Conservation (phyloP, 345 rosid species). For the Hibiscus trionum region DNA sequence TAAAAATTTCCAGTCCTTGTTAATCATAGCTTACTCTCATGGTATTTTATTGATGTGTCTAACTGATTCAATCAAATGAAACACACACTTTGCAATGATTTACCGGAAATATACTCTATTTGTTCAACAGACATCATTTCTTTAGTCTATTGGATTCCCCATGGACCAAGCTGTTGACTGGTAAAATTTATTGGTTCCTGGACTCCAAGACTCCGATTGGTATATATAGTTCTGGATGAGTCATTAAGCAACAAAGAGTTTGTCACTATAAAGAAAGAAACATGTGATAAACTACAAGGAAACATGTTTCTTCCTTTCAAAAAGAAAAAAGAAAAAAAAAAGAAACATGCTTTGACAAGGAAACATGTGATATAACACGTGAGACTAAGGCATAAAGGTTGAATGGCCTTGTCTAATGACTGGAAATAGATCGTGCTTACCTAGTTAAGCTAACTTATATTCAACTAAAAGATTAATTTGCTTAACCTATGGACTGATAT, state of each 20-base stretch:
- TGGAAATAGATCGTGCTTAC: background rate
- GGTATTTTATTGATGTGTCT: background rate
- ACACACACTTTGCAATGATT: background rate
- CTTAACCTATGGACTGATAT: constrained; percentile 10
- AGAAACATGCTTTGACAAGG: too few relatives aligned
- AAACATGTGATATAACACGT: too few relatives aligned
- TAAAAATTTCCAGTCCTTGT: background rate
- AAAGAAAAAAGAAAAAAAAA: too few relatives aligned
- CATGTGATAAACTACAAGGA: too few relatives aligned
- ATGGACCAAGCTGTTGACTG: constrained; percentile 2
- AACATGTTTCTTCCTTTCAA: too few relatives aligned
- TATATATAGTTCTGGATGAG: background rate
- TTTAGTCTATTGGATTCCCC: background rate
- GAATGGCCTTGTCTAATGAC: background rate
- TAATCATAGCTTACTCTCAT: background rate
- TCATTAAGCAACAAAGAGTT: constrained; percentile 2
- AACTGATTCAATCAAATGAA: background rate
- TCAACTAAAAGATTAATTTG: background rate
- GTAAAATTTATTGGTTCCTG: background rate
- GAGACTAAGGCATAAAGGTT: constrained; percentile 8
- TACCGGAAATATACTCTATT: background rate
- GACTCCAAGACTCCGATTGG: background rate
- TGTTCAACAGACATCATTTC: background rate
- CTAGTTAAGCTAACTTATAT: constrained; percentile 1
- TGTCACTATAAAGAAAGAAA: background rate